A percentile compares a stretch with the other conserved stretches of the same genome.
These are phyloP conservation scores for Guillardia theta DNA, from an alignment of 78 protist genomes.

Conservation along the genomic window DNA sequence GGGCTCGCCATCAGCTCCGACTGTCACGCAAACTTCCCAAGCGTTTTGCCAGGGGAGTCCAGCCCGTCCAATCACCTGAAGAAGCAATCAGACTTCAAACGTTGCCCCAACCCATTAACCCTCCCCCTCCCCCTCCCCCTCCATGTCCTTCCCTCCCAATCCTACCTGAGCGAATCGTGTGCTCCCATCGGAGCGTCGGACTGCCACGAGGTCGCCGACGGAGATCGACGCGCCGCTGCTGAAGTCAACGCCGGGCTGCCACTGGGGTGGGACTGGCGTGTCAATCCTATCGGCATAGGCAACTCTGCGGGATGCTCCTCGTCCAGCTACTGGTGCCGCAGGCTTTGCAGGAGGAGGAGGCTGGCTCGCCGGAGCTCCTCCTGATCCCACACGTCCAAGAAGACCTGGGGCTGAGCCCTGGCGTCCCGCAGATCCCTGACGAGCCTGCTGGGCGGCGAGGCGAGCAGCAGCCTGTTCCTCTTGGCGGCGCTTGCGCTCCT, in stretches of 20 bases:
- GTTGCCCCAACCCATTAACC: too few species aligned
- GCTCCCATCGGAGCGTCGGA: background rate
- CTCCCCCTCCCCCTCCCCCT: too few species aligned
- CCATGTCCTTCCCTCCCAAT: too few species aligned
- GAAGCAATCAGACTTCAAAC: too few species aligned
- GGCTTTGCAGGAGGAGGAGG: background rate
- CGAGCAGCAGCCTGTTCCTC: background rate
- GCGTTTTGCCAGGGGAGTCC: background rate
- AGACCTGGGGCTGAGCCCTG: background rate
- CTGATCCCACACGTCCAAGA: background rate
- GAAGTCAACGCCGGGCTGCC: background rate
- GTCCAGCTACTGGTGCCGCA: background rate
- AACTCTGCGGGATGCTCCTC: background rate
- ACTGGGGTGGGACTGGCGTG: background rate
- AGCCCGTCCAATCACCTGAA: background rate
- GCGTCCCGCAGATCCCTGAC: background rate
- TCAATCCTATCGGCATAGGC: background rate
- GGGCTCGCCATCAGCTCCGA: background rate
- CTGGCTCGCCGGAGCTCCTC: background rate
- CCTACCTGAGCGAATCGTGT: background rate
- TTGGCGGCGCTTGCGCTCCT: background rate
- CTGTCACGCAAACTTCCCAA: background rate
- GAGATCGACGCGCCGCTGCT: background rate
- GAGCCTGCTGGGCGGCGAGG: background rate
- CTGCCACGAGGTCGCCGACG: background rate